Percentiles rank a stretch among this genome's conserved stretches.
Evolutionary conservation across 495 filamentous ascomycete species (phyloP).

Genomic region (Lophiotrema nucula): DNA sequence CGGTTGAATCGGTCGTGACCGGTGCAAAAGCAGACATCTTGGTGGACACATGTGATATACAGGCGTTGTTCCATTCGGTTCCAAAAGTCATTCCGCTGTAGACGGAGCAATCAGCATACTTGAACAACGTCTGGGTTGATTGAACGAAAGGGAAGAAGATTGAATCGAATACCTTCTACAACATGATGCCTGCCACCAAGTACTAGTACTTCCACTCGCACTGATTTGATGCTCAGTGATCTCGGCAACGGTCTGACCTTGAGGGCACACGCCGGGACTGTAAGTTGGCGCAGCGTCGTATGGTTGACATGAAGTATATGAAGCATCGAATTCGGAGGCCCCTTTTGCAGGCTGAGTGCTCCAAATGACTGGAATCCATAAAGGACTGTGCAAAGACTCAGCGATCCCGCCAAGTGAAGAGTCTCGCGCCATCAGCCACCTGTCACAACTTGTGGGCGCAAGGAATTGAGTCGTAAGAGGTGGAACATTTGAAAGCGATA

Average conservation of each 20-base stretch:
- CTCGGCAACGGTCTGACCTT: neutral
- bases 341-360: no score
- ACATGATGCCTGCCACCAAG: neutral
- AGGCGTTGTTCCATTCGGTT: neutral
- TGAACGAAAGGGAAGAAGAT: neutral
- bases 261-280: neutral
- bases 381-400: no score
- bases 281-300: neutral
- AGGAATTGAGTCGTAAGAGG: neutral
- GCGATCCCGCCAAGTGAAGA: no score
- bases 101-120: neutral
- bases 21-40: neutral
- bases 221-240: neutral
- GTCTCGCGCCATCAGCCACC: neutral
- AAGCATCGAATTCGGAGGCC: neutral
- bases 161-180: neutral
- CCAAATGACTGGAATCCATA: no score
- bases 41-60: neutral
- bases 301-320: neutral
- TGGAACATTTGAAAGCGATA: neutral
- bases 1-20: neutral
- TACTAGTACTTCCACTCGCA: neutral
- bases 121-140: neutral
- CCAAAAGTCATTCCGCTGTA: neutral
- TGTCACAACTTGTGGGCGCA: neutral